Evolutionary conservation across 169 alveolate species (phyloP), one percentile per base, ranked within the genome.

Genomic region (Plasmodium chabaudi): DNA sequence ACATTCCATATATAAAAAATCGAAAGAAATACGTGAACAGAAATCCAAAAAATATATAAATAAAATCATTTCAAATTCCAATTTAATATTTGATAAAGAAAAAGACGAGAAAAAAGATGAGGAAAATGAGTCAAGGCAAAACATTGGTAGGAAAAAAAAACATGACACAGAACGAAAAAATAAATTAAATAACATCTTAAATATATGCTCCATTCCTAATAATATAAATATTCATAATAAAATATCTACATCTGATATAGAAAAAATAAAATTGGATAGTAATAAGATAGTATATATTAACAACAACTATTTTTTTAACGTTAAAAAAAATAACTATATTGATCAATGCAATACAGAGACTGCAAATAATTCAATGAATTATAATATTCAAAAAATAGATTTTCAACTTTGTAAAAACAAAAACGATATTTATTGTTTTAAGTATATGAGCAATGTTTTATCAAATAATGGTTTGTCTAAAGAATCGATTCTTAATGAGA

Each of bases 161-260:
- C 15, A 47, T 63, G 65, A 67, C 51, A 64, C 51, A 34, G 75
- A 75, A 25, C 42, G 63, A 67, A 65, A 75, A 75, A 63, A 63
- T 12, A 75, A 75, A 75, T 63, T 75, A 75, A 49, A 65, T 51
- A 75, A 1, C 44, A 75, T 75, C 65, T 75, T 75, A 65, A 75
- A 39, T 57, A 46, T 69, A 46, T 75, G 56, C 65, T 10, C 69
- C 53, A 75, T 51, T 49, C 88, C 88, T 44, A 75, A 64, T 42
- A 75, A 75, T 63, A 75, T 75, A 56, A 75, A 75, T 21, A 75
- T 75, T 75, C 88, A 75, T 47, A 75, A 75, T 47, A 75, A 63
- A 75, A 75, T 75, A 63, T 75, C 49, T 64, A 57, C 88, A 47
- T n/a, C 88, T 56, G 88, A 75, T 64, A 63, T 63, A 34, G 88